Conservation (phyloP, 2,329 filamentous ascomycete genomes). For the Pyrenophora seminiperda region DNA sequence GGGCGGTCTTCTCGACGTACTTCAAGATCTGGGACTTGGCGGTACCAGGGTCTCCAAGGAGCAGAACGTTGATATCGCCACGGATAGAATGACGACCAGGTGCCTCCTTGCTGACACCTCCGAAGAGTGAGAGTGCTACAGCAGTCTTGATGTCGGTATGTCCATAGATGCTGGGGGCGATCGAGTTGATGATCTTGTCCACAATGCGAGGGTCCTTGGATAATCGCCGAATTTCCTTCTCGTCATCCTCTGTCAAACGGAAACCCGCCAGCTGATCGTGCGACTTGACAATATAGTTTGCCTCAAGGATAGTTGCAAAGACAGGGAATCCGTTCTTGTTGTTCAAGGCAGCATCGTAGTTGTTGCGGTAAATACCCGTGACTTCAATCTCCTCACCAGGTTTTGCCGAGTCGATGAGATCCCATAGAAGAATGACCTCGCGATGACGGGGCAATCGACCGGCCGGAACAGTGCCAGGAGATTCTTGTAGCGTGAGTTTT, state of each 20-base stretch:
- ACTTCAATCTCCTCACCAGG: constrained; percentile 97
- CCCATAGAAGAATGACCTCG: constrained; percentile 94
- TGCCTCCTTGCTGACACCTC: constrained; percentile 90
- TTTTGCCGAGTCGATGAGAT: constrained; percentile 95
- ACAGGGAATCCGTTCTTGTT: constrained; percentile 99
- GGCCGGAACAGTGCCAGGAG: constrained; percentile 93
- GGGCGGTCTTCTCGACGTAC: constrained; percentile 96
- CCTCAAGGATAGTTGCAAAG: constrained; percentile 95
- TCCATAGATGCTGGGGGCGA: constrained; percentile 96
- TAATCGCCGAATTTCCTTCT: constrained; percentile 85
- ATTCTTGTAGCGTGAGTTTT: constrained; percentile 95
- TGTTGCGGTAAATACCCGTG: constrained; percentile 96
- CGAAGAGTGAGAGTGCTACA: constrained; percentile 90
- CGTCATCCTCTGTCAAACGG: constrained; percentile 91
- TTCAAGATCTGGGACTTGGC: constrained; percentile 98
- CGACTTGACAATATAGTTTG: constrained; percentile 95
- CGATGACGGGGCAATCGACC: constrained; percentile 90
- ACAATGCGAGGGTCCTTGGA: constrained; percentile 88
- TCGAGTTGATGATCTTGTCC: constrained; percentile 89
- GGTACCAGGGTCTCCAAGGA: constrained; percentile 95
- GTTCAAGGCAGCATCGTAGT: constrained; percentile 96
- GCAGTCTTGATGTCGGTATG: constrained; percentile 98
- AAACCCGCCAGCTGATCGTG: constrained; percentile 98
- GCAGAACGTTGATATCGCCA: constrained; percentile 96
- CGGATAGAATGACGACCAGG: constrained; percentile 87